These are phyloP conservation scores for Trichocladium antarcticum DNA, from an alignment of 495 filamentous ascomycete species.

Conservation along the genomic window DNA sequence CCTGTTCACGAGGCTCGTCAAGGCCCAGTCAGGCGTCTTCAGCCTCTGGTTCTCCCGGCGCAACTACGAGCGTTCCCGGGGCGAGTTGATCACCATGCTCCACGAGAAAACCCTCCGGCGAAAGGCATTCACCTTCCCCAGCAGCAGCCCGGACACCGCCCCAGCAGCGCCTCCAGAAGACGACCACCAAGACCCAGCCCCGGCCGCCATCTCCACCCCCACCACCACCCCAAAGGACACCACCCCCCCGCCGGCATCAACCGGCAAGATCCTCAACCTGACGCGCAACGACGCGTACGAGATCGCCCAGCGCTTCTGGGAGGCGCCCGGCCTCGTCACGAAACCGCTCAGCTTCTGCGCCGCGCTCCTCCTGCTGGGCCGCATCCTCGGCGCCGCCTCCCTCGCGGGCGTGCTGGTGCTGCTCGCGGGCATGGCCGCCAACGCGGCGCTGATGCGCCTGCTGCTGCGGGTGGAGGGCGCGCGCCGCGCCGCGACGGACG, in stretches of 20 bases:
- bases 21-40: conserved; percentile 55
- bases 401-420: conserved; percentile 58
- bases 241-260: conserved; percentile 54
- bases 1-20: conserved; percentile 48
- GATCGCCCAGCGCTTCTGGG: conserved; percentile 73
- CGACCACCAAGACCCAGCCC: conserved; percentile 3
- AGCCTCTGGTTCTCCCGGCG: conserved; percentile 64
- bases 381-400: conserved; percentile 66
- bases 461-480: conserved; percentile 52
- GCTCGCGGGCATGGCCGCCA: conserved; percentile 51
- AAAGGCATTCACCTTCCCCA: conserved; percentile 52
- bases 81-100: conserved; percentile 79
- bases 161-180: conserved; percentile 5
- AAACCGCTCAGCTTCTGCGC: conserved; percentile 59
- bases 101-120: conserved; percentile 73
- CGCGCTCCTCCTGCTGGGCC: conserved; percentile 59
- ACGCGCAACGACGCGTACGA: conserved; percentile 73
- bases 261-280: conserved; percentile 75
- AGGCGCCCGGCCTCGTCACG: conserved; percentile 54
- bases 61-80: conserved; percentile 62
- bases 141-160: conserved; percentile 11
- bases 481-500: conserved; percentile 57
- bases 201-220: conserved; percentile 7
- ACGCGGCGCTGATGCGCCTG: conserved; percentile 48
- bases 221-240: too few species aligned